Evolutionary conservation across 352 stramenopile genomes (phyloP).

Genomic region (Hyaloperonospora arabidopsidis): DNA sequence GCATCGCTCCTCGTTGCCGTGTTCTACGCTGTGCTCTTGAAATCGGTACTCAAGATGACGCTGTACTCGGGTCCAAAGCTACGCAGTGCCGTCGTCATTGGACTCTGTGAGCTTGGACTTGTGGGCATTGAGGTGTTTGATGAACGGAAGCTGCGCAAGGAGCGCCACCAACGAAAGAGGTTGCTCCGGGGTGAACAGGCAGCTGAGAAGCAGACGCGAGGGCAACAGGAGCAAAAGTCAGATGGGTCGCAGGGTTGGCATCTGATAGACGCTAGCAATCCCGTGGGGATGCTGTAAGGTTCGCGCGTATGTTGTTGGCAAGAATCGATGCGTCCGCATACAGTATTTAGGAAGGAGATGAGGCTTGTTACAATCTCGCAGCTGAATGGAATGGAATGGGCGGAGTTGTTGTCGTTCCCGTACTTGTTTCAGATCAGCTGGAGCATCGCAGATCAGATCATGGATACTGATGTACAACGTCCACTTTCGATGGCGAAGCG

Average conservation of each 20-base stretch:
- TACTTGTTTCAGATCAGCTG: too few species aligned
- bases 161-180: slow-evolving; percentile 51
- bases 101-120: slow-evolving; percentile 57
- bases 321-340: too few species aligned
- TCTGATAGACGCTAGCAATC: too few species aligned
- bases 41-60: slow-evolving; percentile 50
- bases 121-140: slow-evolving; percentile 71
- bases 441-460: too few species aligned
- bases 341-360: too few species aligned
- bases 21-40: slow-evolving; percentile 50
- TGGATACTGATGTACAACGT: too few species aligned
- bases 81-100: slow-evolving; percentile 49
- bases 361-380: too few species aligned
- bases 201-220: slow-evolving; percentile 19
- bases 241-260: background rate
- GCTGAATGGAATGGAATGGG: too few species aligned
- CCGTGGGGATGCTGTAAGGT: too few species aligned
- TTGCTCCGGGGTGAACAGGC: slow-evolving; percentile 41
- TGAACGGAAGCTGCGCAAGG: slow-evolving; percentile 47
- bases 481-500: too few species aligned
- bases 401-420: too few species aligned
- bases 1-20: slow-evolving; percentile 42
- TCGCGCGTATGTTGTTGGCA: too few species aligned
- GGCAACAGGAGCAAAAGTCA: slow-evolving; percentile 25
- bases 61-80: slow-evolving; percentile 52